Evolutionary conservation across 2,329 filamentous ascomycete genomes (phyloP).

Genomic region (Cryphonectria carpinicola): DNA sequence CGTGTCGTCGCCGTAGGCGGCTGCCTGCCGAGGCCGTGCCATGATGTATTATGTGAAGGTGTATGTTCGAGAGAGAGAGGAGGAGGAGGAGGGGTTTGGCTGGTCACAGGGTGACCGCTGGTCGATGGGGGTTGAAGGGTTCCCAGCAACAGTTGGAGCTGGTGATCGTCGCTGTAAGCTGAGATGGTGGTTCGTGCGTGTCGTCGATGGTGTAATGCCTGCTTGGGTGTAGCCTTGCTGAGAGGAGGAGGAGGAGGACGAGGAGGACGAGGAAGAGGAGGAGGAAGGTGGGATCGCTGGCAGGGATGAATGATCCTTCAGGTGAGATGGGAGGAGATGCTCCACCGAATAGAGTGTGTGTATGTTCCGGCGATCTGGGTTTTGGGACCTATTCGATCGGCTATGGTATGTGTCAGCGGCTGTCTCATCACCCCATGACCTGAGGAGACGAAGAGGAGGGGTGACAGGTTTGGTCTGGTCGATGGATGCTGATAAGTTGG

Average conservation of each 20-base stretch:
- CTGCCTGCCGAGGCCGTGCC: slow-evolving; percentile 58
- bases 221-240: neutral
- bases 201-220: neutral
- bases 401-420: slow-evolving; percentile 1
- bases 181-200: neutral
- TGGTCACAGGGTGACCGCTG: neutral
- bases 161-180: neutral
- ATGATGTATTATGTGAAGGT: slow-evolving; percentile 41
- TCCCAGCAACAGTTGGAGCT: neutral
- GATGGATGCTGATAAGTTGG: neutral
- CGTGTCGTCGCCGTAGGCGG: slow-evolving; percentile 64
- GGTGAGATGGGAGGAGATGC: slow-evolving; percentile 1
- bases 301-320: slow-evolving; percentile 21
- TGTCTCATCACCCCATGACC: neutral
- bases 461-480: neutral
- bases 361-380: slow-evolving; percentile 4
- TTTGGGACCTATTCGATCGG: neutral
- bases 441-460: neutral
- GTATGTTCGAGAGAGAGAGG: neutral
- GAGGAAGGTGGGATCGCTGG: slow-evolving; percentile 25
- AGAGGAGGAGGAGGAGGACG: slow-evolving; percentile 14
- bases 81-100: neutral
- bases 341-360: slow-evolving; percentile 25
- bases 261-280: neutral
- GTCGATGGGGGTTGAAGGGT: neutral